Percentiles rank a stretch among this genome's conserved stretches.
phyloP scores from a whole-genome alignment of 768 basidiomycete species.

The Suillus spraguei region DNA sequence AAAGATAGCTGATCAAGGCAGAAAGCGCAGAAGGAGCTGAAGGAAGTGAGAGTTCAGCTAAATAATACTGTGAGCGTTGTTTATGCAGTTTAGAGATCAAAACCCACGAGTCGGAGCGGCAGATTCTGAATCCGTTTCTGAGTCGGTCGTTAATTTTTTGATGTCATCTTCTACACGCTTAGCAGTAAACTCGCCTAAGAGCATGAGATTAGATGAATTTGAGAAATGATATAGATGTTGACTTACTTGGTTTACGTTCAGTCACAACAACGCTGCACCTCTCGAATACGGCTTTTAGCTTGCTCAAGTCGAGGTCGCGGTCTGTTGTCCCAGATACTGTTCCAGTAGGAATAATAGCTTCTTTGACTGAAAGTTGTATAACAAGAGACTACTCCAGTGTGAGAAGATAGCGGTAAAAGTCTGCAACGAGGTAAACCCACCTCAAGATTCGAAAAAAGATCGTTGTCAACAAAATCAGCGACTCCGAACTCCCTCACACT shows the following conservation, averaged over 20 bases:
- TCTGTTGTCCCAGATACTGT: constrained; percentile 72
- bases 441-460: constrained; percentile 94
- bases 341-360: constrained; percentile 83
- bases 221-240: neutral
- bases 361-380: constrained; percentile 97
- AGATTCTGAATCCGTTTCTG: neutral
- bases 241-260: constrained; percentile 82
- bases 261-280: constrained; percentile 90
- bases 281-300: constrained; percentile 84
- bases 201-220: neutral
- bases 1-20: constrained; percentile 82
- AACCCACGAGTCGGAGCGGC: neutral
- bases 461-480: constrained; percentile 91
- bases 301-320: constrained; percentile 86
- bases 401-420: constrained; percentile 6
- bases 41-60: constrained; percentile 78
- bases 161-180: constrained; percentile 84
- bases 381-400: constrained; percentile 69
- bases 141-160: constrained; percentile 36
- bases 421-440: constrained; percentile 41
- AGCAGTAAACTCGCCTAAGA: constrained; percentile 78
- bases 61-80: constrained; percentile 5
- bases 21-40: constrained; percentile 79
- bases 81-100: neutral
- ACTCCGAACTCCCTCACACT: constrained; percentile 85